Conservation (phyloP, 2,329 filamentous ascomycete genomes). For the Nemania diffusa region DNA sequence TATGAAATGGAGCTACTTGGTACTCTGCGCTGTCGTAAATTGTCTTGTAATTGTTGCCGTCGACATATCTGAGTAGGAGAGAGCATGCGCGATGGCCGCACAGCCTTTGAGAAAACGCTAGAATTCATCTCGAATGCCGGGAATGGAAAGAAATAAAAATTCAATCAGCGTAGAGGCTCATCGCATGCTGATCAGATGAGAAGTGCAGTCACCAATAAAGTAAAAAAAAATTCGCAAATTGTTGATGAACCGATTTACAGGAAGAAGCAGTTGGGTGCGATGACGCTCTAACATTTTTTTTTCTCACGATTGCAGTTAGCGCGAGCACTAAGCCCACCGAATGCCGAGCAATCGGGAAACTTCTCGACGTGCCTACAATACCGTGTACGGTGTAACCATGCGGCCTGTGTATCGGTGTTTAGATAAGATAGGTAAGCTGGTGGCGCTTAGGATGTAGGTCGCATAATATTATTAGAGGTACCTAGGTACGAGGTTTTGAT, state of each 20-base stretch:
- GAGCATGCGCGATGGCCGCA: slow-evolving; percentile 58
- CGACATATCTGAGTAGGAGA: slow-evolving; percentile 56
- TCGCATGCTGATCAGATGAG: slow-evolving; percentile 15
- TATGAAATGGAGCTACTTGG: slow-evolving; percentile 43
- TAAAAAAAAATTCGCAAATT: slow-evolving; percentile 2
- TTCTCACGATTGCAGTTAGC: slow-evolving; percentile 37
- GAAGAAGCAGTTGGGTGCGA: slow-evolving; percentile 35
- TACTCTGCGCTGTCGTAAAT: slow-evolving; percentile 51
- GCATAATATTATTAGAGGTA: too few relatives aligned
- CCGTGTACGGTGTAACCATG: neutral
- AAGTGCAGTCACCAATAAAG: neutral
- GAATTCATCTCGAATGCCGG: slow-evolving; percentile 57
- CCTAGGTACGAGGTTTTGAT: too few relatives aligned
- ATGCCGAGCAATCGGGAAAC: slow-evolving; percentile 44
- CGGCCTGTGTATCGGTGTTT: slow-evolving; percentile 29
- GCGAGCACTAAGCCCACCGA: slow-evolving; percentile 36
- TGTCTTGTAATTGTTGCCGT: slow-evolving; percentile 54
- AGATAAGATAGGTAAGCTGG: slow-evolving; percentile 28
- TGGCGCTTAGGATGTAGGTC: too few relatives aligned
- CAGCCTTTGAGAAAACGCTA: slow-evolving; percentile 58
- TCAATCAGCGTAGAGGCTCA: neutral
- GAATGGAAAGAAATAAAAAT: slow-evolving; percentile 13
- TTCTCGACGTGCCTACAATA: slow-evolving; percentile 34
- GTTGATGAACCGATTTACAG: neutral
- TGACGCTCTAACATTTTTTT: slow-evolving; percentile 49